Base-by-base conservation (phyloP, 2,329 filamentous ascomycete species). In the Penicillium verrucosum region DNA sequence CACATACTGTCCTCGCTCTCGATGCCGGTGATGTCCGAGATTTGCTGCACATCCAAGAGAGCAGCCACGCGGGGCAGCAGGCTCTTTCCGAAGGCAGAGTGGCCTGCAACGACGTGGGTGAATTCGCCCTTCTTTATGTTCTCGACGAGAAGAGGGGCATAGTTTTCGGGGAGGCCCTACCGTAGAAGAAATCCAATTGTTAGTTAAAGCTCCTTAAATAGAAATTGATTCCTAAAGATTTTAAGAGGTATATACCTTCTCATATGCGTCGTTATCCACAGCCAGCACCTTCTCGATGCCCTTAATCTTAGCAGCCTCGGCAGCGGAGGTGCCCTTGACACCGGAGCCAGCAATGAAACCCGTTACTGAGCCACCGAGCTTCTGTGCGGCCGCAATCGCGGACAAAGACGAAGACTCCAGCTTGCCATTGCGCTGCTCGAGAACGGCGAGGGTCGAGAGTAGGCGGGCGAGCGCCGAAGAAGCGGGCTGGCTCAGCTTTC, bases 31-130 rank as follows among this genome's bases (percentile, higher is more conserved):
- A 97, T 89, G 73, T 99, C 94, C 43, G 92, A 96, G 60, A 99
- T 86, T 73, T 96, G 92, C 78, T 97, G 92, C 36, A 88, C 86
- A 74, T 99, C 94, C 57, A 99, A 82, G 54, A 99, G 80, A 21
- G 94, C 94, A 21, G 94, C 91, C 16, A 97, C 89, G 60, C 94
- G 87, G 38, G 94, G 94, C 77, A 99, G 81, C 44, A 99, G 76
- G 75, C 89, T 95, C 85, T 99, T 99, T 70, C 94, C 94, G 77
- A 99, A 99, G 1, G 94, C 92, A 25, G 92, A 94, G 79, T 97
- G 92, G 54, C 89, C 88, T 38, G 89, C 89, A 68, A 99, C 83
- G 62, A 99, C 84, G 72, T 99, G 94, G 59, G 92, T 96, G 75
- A 92, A 97, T 58, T 88, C 90, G 59, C 90, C 92, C 73, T 94